Evolutionary conservation across 148 eudicot genomes (phyloP).

Genomic region (Simmondsia chinensis): DNA sequence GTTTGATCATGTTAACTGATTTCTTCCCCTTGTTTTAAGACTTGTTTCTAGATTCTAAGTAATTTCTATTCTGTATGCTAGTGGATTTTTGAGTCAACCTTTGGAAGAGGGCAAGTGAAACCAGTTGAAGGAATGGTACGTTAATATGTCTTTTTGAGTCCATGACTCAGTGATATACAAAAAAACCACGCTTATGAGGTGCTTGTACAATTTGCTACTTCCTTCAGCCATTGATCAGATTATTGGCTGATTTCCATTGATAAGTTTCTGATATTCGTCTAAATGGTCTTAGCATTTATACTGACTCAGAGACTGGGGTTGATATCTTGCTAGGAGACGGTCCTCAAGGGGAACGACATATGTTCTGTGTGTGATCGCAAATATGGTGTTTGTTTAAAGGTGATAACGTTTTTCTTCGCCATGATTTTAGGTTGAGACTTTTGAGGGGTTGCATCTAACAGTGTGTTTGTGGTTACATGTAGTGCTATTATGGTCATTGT

Average conservation of each 20-base stretch:
- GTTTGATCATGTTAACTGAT: neutral
- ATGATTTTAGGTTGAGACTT: neutral
- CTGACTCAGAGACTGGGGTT: too few relatives aligned
- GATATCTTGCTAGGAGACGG: constrained; percentile 52
- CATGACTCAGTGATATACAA: too few relatives aligned
- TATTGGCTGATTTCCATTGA: too few relatives aligned
- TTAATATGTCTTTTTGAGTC: neutral
- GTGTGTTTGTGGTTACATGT: constrained; percentile 14
- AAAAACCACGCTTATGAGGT: too few relatives aligned
- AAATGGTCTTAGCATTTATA: too few relatives aligned
- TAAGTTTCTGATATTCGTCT: too few relatives aligned
- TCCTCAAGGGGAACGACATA: constrained; percentile 47
- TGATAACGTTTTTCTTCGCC: constrained; percentile 8
- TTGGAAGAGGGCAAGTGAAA: constrained; percentile 76
- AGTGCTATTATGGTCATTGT: constrained; percentile 94
- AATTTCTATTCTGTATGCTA: constrained; percentile 22
- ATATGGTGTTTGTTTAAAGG: constrained; percentile 91
- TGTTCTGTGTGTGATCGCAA: constrained; percentile 65
- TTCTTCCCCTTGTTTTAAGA: neutral
- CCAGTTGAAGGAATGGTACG: constrained; percentile 75
- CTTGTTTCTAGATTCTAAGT: constrained; percentile 4
- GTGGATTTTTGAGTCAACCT: constrained; percentile 92
- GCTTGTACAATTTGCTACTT: too few relatives aligned
- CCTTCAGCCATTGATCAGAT: too few relatives aligned
- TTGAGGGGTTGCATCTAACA: constrained; percentile 4